Evolutionary conservation across 148 eudicot species (phyloP), one percentile per base, ranked within the genome.

Genomic region (Cornus florida): DNA sequence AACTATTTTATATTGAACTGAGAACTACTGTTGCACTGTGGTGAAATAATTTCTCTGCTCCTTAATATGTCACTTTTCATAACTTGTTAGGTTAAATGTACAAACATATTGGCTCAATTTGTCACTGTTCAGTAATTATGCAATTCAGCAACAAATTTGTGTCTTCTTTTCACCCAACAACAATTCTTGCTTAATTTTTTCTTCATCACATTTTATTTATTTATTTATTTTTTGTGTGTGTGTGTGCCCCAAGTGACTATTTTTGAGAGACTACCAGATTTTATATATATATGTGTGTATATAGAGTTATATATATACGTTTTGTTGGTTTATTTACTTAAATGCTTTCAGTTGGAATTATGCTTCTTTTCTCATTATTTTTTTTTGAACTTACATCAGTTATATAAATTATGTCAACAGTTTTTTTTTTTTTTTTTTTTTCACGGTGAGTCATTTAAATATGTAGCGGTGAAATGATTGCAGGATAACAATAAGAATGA

Each of bases 401-500:
- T 62, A 20, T 62, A 3, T 20, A n/a, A 62, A 2, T 20, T 62
- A 62, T 62, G 2, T 62, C 7, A 62, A 7, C 66, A 62, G 20
- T 28, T 28, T 28, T 28, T n/a, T n/a, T n/a, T n/a, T n/a, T n/a
- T n/a, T n/a, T n/a, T n/a, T n/a, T n/a, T n/a, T n/a, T 28, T 28
- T 28, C 28, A 57, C 16, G 20, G 20, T 57, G 12, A 62, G 7
- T 13, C 0, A 62, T 62, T 43, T 43, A 43, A 43, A 9, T 0
- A 62, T 62, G 38, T 62, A 0, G 5, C 10, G 7, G 23, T 62
- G 23, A 62, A 62, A 13, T 17, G 3, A 20, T 3, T 62, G 66
- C 66, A 62, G 66, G 66, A 62, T 6, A 62, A 62, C 66, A 62
- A 62, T 7, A 62, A 62, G 66, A 62, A 62, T 62, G 66, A 62